Evolutionary conservation across 2,329 filamentous ascomycete genomes (phyloP).

Genomic region (Fonsecaea multimorphosa): DNA sequence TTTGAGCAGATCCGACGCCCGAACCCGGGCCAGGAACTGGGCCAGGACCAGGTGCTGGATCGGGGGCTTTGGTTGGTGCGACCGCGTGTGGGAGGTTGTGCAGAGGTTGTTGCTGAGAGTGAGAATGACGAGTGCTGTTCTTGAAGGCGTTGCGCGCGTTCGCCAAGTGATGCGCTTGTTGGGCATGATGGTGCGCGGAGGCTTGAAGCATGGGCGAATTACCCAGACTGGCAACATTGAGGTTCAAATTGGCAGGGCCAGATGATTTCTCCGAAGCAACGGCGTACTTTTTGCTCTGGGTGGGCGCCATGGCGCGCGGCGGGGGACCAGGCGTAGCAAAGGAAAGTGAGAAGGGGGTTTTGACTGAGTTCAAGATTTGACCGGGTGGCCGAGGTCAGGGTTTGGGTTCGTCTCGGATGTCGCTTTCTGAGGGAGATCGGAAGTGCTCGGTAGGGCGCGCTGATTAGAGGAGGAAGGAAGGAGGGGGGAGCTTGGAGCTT

Average conservation of each 20-base stretch:
- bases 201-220: conserved; percentile 17
- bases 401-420: conserved; percentile 20
- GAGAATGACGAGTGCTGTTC: conserved; percentile 19
- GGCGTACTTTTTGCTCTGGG: conserved; percentile 31
- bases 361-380: conserved; percentile 21
- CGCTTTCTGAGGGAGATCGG: conserved; percentile 18
- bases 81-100: conserved; percentile 20
- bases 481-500: no score
- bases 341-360: conserved; percentile 29
- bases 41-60: conserved; percentile 16
- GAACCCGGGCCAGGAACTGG: conserved; percentile 15
- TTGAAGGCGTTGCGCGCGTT: conserved; percentile 13
- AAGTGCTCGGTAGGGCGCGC: conserved; percentile 14
- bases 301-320: conserved; percentile 32
- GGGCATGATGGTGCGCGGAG: conserved; percentile 10
- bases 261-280: conserved; percentile 34
- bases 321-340: conserved; percentile 22
- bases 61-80: conserved; percentile 19
- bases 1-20: conserved; percentile 2
- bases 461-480: conserved; percentile 3
- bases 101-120: conserved; percentile 7
- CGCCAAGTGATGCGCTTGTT: conserved; percentile 7
- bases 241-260: conserved; percentile 19
- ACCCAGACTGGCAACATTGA: conserved; percentile 9
- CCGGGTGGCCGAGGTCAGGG: conserved; percentile 20